Percentiles rank a stretch among this genome's conserved stretches.
Conservation (phyloP, 148 eudicot genomes). For the Euryodendron excelsum region DNA sequence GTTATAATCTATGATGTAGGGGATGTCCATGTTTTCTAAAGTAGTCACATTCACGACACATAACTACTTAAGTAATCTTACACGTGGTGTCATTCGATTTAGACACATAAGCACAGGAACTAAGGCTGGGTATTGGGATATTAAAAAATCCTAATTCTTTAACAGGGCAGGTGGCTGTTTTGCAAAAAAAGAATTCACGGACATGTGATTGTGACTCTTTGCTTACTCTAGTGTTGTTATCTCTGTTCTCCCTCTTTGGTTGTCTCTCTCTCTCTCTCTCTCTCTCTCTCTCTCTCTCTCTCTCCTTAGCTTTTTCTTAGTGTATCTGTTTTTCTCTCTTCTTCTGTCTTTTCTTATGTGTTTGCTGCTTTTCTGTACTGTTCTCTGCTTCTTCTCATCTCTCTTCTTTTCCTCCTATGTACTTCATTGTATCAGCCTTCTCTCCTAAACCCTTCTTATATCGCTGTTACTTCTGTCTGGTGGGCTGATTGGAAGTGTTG, state of each 20-base stretch:
- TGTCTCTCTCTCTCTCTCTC: background rate
- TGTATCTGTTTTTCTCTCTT: background rate
- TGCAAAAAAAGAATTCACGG: background rate
- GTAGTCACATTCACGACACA: background rate
- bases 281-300: no score
- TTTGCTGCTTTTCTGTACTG: background rate
- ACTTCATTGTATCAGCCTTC: background rate
- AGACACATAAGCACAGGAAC: background rate
- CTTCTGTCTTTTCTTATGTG: background rate
- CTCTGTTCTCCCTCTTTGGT: background rate
- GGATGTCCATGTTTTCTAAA: background rate
- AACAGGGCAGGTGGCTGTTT: background rate
- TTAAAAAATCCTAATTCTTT: background rate
- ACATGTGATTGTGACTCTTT: background rate
- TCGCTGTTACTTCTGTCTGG: background rate
- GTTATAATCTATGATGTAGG: background rate
- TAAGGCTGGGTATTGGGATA: background rate
- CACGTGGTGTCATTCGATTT: background rate
- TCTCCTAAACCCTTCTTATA: background rate
- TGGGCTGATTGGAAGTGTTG: constrained; percentile 1
- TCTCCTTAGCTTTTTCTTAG: background rate
- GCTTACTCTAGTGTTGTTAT: background rate
- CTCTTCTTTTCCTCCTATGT: background rate
- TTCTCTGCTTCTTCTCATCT: no score
- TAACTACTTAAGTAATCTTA: no score